Evolutionary conservation across 768 basidiomycete genomes (phyloP).

Genomic region (Termitomyces sp.): DNA sequence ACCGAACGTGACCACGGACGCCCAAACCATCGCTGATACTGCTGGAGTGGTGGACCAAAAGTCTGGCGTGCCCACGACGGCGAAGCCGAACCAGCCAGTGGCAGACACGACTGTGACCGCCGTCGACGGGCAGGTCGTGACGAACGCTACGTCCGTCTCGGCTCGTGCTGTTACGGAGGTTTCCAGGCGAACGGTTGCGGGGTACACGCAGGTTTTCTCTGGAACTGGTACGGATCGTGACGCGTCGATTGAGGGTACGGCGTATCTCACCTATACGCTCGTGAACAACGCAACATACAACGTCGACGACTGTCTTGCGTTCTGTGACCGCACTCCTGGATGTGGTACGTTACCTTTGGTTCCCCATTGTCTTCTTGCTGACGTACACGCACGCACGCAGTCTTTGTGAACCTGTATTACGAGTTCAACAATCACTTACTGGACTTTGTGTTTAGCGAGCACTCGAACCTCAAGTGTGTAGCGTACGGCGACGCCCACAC

Average conservation of each 20-base stretch:
- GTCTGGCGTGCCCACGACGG: conserved; percentile 23
- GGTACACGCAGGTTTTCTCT: conserved; percentile 35
- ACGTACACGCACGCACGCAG: conserved; percentile 21
- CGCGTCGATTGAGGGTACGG: conserved; percentile 44
- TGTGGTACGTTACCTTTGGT: conserved; percentile 37
- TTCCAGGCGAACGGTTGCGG: conserved; percentile 3
- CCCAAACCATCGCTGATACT: conserved; percentile 28
- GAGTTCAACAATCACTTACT: conserved; percentile 42
- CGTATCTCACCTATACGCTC: conserved; percentile 45
- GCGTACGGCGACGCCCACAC: conserved; percentile 40
- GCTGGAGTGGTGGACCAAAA: conserved; percentile 36
- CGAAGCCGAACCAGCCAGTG: conserved; percentile 32
- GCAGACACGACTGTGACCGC: conserved; percentile 38
- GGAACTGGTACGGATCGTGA: conserved; percentile 39
- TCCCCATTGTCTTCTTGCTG: neutral
- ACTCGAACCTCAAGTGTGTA: conserved; percentile 47
- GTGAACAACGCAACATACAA: conserved; percentile 43
- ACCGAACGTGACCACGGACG: conserved; percentile 6
- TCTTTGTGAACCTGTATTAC: conserved; percentile 48
- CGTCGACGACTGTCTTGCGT: conserved; percentile 38
- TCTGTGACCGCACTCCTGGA: conserved; percentile 30
- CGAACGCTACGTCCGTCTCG: neutral
- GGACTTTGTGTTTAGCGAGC: conserved; percentile 32
- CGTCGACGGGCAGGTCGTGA: conserved; percentile 36
- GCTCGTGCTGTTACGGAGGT: neutral